Conservation (phyloP, 2,329 filamentous ascomycete genomes). For the Fusarium brevicatenulatum region DNA sequence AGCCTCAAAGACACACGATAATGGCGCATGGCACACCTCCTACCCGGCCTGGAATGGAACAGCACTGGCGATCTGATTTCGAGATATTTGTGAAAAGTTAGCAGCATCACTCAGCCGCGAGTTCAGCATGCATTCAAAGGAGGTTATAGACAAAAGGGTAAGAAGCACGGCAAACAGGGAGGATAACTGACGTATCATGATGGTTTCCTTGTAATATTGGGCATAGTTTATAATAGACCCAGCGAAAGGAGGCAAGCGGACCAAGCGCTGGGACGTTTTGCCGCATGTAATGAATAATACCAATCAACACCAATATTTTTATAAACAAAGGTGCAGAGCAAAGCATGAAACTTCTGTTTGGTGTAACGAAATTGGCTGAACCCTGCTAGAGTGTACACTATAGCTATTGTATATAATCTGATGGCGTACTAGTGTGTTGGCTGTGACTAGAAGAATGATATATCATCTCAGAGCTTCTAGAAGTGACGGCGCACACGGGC, state of each 20-base stretch:
- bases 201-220: slow-evolving; percentile 21
- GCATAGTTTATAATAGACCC: slow-evolving; percentile 26
- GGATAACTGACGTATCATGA: slow-evolving; percentile 17
- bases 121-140: neutral
- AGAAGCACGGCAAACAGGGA: slow-evolving; percentile 21
- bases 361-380: neutral
- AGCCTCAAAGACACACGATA: slow-evolving; percentile 49
- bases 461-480: slow-evolving; percentile 2
- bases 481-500: slow-evolving; percentile 3
- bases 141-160: neutral
- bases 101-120: neutral
- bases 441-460: slow-evolving; percentile 18
- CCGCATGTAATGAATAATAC: slow-evolving; percentile 42
- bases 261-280: slow-evolving; percentile 55
- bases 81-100: slow-evolving; percentile 14
- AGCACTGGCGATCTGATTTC: slow-evolving; percentile 8
- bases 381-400: neutral
- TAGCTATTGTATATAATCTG: neutral
- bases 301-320: slow-evolving; percentile 16
- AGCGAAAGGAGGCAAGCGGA: slow-evolving; percentile 43
- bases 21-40: slow-evolving; percentile 59
- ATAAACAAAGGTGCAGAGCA: neutral
- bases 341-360: neutral
- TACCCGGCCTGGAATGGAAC: slow-evolving; percentile 59
- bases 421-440: neutral